Evolutionary conservation across 495 filamentous ascomycete genomes (phyloP).

Genomic region (Darksidea phi): DNA sequence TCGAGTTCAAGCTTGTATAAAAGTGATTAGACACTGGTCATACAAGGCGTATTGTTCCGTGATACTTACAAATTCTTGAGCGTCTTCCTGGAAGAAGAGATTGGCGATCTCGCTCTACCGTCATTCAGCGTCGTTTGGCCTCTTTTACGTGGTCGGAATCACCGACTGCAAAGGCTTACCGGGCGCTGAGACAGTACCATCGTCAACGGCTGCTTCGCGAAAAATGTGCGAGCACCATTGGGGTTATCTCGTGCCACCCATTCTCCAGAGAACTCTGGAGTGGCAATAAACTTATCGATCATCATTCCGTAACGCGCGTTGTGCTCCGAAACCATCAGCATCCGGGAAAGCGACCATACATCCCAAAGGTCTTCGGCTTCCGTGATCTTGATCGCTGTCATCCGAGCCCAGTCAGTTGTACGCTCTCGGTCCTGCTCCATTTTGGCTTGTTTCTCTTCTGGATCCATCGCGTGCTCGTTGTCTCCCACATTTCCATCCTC

Average conservation of each 20-base stretch:
- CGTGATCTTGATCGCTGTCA: not conserved
- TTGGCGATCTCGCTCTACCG: not conserved
- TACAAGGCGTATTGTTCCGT: not conserved
- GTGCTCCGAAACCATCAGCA: not conserved
- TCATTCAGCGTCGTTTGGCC: not conserved
- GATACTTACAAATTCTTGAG: slow-evolving; percentile 3
- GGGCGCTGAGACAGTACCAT: not conserved
- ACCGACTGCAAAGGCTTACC: not conserved
- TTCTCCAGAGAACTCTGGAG: not conserved
- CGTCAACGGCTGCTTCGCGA: not conserved
- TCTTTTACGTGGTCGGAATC: not conserved
- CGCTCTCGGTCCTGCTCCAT: not conserved
- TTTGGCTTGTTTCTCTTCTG: not conserved
- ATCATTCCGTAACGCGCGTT: not conserved
- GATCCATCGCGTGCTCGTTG: not conserved
- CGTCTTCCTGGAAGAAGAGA: slow-evolving; percentile 1
- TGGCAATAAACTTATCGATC: not conserved
- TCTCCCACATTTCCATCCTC: not conserved
- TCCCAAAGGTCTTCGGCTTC: slow-evolving; percentile 3
- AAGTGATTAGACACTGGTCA: not conserved
- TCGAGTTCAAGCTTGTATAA: slow-evolving; percentile 2
- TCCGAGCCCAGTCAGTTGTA: not conserved
- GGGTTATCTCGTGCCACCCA: not conserved
- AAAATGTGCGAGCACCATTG: not conserved
- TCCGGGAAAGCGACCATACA: not conserved